Evolutionary conservation across 129 eudicot species (phyloP).

Genomic region (Scalesia atractyloides): DNA sequence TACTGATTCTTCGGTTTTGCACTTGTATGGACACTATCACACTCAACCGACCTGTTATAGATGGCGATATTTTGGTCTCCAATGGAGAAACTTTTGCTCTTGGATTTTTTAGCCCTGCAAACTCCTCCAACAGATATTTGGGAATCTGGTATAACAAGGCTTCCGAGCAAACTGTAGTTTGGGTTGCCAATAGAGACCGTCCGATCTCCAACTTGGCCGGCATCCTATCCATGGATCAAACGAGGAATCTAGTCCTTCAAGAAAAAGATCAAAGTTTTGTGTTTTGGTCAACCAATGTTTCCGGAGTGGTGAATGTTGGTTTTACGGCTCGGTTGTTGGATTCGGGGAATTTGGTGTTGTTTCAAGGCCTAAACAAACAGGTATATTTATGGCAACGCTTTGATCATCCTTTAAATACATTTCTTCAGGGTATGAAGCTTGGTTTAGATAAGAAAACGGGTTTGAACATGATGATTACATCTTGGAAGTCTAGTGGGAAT

Average conservation of each 20-base stretch:
- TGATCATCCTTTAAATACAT: conserved; percentile 22
- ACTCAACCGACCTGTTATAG: conserved; percentile 25
- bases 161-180: too few species aligned
- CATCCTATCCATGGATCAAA: too few species aligned
- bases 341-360: conserved; percentile 25
- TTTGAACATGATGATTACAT: conserved; percentile 23
- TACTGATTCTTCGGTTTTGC: not conserved
- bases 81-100: conserved; percentile 25
- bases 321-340: too few species aligned
- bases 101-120: too few species aligned
- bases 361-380: conserved; percentile 11
- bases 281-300: conserved; percentile 43
- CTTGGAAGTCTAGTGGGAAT: conserved; percentile 10
- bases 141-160: too few species aligned
- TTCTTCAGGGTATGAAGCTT: conserved; percentile 39
- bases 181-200: too few species aligned
- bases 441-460: conserved; percentile 45
- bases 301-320: not conserved
- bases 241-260: not conserved
- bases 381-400: conserved; percentile 34
- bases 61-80: conserved; percentile 40
- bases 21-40: conserved; percentile 34
- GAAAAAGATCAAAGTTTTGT: not conserved
- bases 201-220: too few species aligned
- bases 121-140: too few species aligned